These are phyloP conservation scores for Phytophthora melonis DNA, from an alignment of 352 stramenopile species.

Conservation along the genomic window DNA sequence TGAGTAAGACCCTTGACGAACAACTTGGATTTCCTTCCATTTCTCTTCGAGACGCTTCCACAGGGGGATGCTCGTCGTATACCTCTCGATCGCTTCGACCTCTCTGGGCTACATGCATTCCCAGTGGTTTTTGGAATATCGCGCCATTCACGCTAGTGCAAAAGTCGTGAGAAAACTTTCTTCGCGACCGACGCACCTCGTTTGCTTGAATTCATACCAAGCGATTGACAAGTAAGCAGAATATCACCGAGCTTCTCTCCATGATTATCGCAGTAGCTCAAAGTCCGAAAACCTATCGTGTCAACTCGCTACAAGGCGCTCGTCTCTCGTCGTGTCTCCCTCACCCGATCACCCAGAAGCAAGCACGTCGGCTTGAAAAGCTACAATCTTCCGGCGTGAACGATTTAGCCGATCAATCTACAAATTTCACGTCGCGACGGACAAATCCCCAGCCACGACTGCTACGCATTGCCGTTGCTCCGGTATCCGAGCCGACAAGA, in stretches of 20 bases:
- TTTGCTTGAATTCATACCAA: background rate
- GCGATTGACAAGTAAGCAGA: background rate
- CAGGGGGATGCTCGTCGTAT: background rate
- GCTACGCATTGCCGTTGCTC: background rate
- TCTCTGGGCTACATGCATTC: too few species aligned
- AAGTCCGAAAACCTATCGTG: background rate
- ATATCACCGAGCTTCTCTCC: background rate
- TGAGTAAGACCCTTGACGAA: background rate
- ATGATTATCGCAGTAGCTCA: background rate
- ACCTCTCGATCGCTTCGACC: background rate
- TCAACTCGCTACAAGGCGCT: background rate
- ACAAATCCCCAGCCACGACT: background rate
- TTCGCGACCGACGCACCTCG: background rate
- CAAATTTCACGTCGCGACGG: background rate
- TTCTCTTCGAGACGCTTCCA: background rate
- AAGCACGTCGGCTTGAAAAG: background rate
- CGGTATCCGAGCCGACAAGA: background rate
- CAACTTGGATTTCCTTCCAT: constrained; percentile 1
- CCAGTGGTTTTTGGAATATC: background rate
- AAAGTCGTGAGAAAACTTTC: background rate
- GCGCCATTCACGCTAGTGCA: background rate
- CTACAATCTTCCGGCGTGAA: background rate
- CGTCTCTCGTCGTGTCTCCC: background rate
- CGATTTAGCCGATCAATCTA: background rate
- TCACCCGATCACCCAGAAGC: background rate